phyloP scores from a whole-genome alignment of 2,329 filamentous ascomycete genomes.

The Claviceps sp. region DNA sequence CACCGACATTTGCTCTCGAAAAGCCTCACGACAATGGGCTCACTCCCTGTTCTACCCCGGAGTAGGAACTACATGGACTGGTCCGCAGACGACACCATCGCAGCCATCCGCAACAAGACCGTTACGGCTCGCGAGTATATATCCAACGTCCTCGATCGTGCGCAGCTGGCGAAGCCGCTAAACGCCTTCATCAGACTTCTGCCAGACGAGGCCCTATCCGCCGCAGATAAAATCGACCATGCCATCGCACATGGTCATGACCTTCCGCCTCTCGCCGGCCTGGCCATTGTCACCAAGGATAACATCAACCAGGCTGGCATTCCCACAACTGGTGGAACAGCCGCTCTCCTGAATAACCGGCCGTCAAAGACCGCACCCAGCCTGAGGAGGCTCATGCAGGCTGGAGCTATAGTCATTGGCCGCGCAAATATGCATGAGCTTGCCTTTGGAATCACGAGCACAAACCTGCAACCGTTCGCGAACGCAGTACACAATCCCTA shows the following conservation, averaged over 20 bases:
- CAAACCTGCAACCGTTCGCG: conserved; percentile 8
- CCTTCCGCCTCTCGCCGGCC: conserved; percentile 10
- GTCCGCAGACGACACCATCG: conserved; percentile 3
- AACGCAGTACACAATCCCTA: conserved; percentile 9
- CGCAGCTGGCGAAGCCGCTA: background rate
- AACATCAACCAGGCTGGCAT: conserved; percentile 10
- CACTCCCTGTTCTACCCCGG: background rate
- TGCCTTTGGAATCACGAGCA: conserved; percentile 10
- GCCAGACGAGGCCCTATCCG: background rate
- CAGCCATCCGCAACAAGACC: conserved; percentile 1
- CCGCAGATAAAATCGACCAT: conserved; percentile 1
- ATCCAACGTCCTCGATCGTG: conserved; percentile 1
- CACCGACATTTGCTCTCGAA: background rate
- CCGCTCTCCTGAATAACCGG: conserved; percentile 4
- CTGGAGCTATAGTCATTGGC: conserved; percentile 23
- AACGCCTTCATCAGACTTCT: conserved; percentile 4
- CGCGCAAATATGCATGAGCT: conserved; percentile 38
- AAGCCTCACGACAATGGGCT: background rate
- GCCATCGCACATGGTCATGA: conserved; percentile 4
- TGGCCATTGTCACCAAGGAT: conserved; percentile 12
- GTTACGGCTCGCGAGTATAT: conserved; percentile 3
- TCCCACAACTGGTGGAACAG: conserved; percentile 8
- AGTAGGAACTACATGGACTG: background rate
- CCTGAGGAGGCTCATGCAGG: conserved; percentile 10
- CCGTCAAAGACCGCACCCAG: conserved; percentile 8